Evolutionary conservation across 345 rosid species (phyloP).

Genomic region (Arabidopsis arenosa): DNA sequence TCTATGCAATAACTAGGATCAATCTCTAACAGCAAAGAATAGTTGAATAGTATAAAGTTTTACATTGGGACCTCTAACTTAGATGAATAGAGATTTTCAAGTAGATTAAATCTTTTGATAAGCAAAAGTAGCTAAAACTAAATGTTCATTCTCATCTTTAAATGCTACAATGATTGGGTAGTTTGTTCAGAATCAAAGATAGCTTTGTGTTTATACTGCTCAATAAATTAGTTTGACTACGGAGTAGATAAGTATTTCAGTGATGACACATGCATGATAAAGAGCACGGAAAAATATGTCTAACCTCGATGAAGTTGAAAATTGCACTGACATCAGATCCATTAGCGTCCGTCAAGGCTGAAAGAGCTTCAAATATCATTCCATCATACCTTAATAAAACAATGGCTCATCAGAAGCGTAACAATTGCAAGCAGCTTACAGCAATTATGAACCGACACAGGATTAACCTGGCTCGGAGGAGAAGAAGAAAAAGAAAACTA

Average conservation of each 20-base stretch:
- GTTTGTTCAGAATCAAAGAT: slow-evolving; percentile 11
- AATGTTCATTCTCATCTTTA: slow-evolving; percentile 14
- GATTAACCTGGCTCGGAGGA: slow-evolving; percentile 46
- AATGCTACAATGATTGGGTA: slow-evolving; percentile 14
- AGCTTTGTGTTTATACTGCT: neutral
- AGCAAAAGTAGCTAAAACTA: slow-evolving; percentile 17
- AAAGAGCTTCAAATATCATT: slow-evolving; percentile 81
- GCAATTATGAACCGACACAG: slow-evolving; percentile 15
- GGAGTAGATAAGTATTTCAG: neutral
- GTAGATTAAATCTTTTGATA: neutral
- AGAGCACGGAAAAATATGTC: slow-evolving; percentile 34
- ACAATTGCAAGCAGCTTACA: slow-evolving; percentile 5
- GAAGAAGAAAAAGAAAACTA: slow-evolving; percentile 19
- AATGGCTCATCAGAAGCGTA: slow-evolving; percentile 28
- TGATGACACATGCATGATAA: slow-evolving; percentile 16
- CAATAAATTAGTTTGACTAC: slow-evolving; percentile 3
- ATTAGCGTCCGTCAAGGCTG: slow-evolving; percentile 54
- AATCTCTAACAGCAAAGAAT: slow-evolving; percentile 6
- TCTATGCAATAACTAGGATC: slow-evolving; percentile 7
- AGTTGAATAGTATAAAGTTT: slow-evolving; percentile 1
- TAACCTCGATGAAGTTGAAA: slow-evolving; percentile 68
- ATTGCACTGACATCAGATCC: slow-evolving; percentile 67
- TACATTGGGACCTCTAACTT: slow-evolving; percentile 5
- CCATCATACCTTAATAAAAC: slow-evolving; percentile 55
- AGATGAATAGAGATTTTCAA: slow-evolving; percentile 13